phyloP scores from a whole-genome alignment of 1,284 basidiomycete genomes.

The Termitomyces sp. region DNA sequence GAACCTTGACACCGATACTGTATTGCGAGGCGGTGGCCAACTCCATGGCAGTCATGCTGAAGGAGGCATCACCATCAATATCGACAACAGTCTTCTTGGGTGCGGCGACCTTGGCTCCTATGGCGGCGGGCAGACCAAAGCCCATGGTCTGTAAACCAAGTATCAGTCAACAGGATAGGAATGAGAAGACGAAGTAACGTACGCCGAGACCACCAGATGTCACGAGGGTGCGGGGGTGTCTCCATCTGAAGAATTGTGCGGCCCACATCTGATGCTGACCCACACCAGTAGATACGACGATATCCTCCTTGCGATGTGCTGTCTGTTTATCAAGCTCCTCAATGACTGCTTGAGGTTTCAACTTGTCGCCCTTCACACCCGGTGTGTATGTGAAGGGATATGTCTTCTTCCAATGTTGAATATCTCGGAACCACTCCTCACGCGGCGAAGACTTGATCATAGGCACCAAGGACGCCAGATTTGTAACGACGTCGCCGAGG shows the following conservation, averaged over 20 bases:
- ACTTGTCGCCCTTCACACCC: constrained; percentile 57
- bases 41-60: constrained; percentile 99
- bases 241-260: constrained; percentile 93
- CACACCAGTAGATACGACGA: constrained; percentile 90
- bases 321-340: constrained; percentile 84
- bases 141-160: constrained; percentile 78
- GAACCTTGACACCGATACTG: constrained; percentile 90
- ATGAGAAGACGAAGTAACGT: constrained; percentile 29
- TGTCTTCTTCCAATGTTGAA: constrained; percentile 79
- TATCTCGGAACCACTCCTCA: constrained; percentile 77
- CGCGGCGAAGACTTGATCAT: constrained; percentile 66
- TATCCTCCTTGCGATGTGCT: constrained; percentile 76
- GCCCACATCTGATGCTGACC: constrained; percentile 99
- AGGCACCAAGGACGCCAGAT: constrained; percentile 79
- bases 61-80: constrained; percentile 96
- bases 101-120: constrained; percentile 95
- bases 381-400: constrained; percentile 91
- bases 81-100: constrained; percentile 94
- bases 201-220: constrained; percentile 96
- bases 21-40: constrained; percentile 90
- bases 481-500: constrained; percentile 88
- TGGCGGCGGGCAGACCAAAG: constrained; percentile 89
- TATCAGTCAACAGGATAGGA: constrained; percentile 10
- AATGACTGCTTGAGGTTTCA: constrained; percentile 97
- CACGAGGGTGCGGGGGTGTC: constrained; percentile 81